These are phyloP conservation scores for Salvia rosmarinus DNA, from an alignment of 257 asterid genomes.

Conservation along the genomic window DNA sequence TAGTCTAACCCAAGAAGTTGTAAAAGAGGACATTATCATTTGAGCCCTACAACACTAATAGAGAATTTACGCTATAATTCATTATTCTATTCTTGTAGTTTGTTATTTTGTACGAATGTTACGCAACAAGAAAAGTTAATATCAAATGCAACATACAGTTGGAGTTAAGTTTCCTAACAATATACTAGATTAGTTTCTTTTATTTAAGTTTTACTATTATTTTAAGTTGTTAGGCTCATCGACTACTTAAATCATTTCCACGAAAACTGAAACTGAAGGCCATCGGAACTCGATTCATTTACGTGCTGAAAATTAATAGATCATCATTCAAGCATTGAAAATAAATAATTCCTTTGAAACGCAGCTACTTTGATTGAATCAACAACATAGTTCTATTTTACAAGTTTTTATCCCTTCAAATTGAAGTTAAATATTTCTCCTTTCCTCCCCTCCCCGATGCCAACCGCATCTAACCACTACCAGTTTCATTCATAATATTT, in stretches of 20 bases:
- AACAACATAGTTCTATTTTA: background rate
- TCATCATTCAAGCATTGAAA: slow-evolving; percentile 5
- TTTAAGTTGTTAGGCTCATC: background rate
- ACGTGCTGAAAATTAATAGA: slow-evolving; percentile 15
- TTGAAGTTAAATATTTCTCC: background rate
- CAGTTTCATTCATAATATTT: too few species aligned
- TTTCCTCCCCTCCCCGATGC: too few species aligned
- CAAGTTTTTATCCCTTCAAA: slow-evolving; percentile 21
- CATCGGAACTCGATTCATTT: slow-evolving; percentile 2
- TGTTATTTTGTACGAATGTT: too few species aligned
- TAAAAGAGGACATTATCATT: too few species aligned
- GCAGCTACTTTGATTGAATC: slow-evolving; percentile 24
- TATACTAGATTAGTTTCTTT: background rate
- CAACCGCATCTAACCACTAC: too few species aligned
- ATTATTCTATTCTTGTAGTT: too few species aligned
- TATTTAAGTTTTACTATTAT: background rate
- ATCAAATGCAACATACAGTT: background rate
- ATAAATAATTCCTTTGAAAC: slow-evolving; percentile 26
- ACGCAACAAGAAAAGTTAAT: background rate
- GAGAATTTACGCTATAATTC: too few species aligned
- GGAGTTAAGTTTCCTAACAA: background rate
- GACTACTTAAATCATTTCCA: slow-evolving; percentile 3
- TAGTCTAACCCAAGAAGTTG: too few species aligned
- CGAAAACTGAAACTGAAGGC: background rate
- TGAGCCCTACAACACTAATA: too few species aligned